A percentile compares a stretch with the other conserved stretches of the same genome.
These are phyloP conservation scores for Rhodotorula sp. DNA, from an alignment of 1,284 basidiomycete species.

Conservation along the genomic window DNA sequence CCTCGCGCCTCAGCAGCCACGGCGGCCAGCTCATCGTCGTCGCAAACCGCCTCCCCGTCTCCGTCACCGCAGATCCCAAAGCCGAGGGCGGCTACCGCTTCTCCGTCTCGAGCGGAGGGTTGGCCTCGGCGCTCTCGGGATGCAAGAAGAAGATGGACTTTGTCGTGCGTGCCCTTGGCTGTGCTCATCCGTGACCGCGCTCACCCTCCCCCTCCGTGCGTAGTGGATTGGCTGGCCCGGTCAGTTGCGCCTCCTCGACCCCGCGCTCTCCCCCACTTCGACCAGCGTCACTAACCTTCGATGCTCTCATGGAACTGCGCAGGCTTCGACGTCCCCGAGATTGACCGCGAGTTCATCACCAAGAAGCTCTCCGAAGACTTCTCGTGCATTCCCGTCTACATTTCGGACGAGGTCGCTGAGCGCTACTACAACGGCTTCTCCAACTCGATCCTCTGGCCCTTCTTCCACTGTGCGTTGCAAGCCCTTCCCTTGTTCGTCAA, in stretches of 20 bases:
- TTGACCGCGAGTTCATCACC: conserved; percentile 83
- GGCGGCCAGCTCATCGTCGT: conserved; percentile 40
- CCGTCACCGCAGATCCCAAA: conserved; percentile 28
- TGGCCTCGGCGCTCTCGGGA: conserved; percentile 89
- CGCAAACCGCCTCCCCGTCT: conserved; percentile 35
- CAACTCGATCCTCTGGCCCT: conserved; percentile 98
- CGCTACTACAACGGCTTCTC: conserved; percentile 97
- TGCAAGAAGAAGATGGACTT: conserved; percentile 96
- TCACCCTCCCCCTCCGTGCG: not conserved
- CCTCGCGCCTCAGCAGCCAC: conserved; percentile 16
- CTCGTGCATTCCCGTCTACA: conserved; percentile 95
- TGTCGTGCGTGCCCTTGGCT: conserved; percentile 54
- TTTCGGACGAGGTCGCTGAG: conserved; percentile 95
- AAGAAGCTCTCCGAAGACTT: conserved; percentile 88
- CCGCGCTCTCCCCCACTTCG: too few relatives aligned
- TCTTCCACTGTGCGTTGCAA: conserved; percentile 75
- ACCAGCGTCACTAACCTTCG: not conserved
- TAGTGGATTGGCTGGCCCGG: conserved; percentile 50
- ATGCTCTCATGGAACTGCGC: conserved; percentile 49
- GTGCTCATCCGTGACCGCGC: not conserved
- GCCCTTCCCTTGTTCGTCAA: not conserved
- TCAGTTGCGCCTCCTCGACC: not conserved
- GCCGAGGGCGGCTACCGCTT: conserved; percentile 64
- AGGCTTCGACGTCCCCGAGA: conserved; percentile 82
- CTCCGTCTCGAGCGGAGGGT: conserved; percentile 86